These are phyloP conservation scores for Zygoascus hellenicus DNA, from an alignment of 1,139 yeast species.

Conservation along the genomic window DNA sequence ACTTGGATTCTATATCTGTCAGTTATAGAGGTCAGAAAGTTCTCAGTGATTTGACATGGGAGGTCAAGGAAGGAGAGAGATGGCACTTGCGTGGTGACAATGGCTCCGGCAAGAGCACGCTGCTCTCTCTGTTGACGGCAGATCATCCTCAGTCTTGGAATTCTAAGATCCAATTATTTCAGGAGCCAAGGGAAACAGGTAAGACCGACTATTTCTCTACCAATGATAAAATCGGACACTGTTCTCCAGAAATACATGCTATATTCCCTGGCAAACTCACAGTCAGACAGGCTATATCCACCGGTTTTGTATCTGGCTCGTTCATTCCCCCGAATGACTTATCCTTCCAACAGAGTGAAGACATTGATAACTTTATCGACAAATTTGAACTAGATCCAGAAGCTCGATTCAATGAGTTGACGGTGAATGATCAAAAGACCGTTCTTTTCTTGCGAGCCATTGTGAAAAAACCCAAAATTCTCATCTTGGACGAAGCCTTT, in stretches of 20 bases:
- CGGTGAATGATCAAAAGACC: conserved; percentile 73
- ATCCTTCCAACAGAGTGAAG: conserved; percentile 32
- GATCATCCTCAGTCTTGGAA: conserved; percentile 98
- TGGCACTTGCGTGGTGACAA: conserved; percentile 90
- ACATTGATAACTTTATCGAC: conserved; percentile 31
- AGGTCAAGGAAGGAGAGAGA: conserved; percentile 61
- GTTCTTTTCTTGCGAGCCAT: conserved; percentile 70
- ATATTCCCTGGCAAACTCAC: conserved; percentile 59
- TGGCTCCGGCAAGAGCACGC: conserved; percentile 90
- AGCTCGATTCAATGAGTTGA: conserved; percentile 45
- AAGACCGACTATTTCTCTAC: conserved; percentile 70
- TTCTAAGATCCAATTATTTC: conserved; percentile 57
- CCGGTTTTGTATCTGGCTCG: conserved; percentile 70
- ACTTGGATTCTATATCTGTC: conserved; percentile 60
- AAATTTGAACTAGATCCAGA: conserved; percentile 35
- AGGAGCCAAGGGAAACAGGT: conserved; percentile 67
- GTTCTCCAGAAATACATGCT: conserved; percentile 90
- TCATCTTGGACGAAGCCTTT: conserved; percentile 88
- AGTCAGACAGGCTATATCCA: conserved; percentile 55
- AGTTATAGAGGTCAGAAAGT: conserved; percentile 59
- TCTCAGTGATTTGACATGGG: conserved; percentile 58
- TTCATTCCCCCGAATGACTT: conserved; percentile 40
- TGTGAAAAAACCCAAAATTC: conserved; percentile 65
- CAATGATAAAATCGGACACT: conserved; percentile 73
- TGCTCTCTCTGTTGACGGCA: conserved; percentile 76